These are phyloP conservation scores for Trametes cingulata DNA, from an alignment of 768 basidiomycete genomes.

Conservation along the genomic window DNA sequence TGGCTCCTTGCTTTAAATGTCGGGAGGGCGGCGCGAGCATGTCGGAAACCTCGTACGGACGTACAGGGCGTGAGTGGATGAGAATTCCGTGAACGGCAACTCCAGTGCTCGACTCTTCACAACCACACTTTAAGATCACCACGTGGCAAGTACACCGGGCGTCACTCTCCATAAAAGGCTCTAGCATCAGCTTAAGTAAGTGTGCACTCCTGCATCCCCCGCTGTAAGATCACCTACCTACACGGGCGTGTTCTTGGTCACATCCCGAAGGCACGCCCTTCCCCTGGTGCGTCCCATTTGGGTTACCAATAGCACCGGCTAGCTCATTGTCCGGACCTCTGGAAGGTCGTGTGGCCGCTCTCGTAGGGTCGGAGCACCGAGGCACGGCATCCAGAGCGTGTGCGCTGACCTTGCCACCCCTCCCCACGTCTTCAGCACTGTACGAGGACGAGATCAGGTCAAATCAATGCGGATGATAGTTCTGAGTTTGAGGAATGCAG, in stretches of 20 bases:
- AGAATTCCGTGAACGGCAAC: not conserved
- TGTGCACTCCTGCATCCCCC: not conserved
- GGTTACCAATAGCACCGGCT: constrained; percentile 6
- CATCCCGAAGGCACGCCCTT: not conserved
- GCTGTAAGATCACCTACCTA: constrained; percentile 4
- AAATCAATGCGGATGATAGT: too few relatives aligned
- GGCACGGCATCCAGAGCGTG: too few relatives aligned
- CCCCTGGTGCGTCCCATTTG: not conserved
- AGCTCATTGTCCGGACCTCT: not conserved
- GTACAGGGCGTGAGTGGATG: not conserved
- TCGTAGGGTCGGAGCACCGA: too few relatives aligned
- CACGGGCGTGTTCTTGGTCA: not conserved
- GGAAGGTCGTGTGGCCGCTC: not conserved
- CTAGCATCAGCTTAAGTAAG: constrained; percentile 2
- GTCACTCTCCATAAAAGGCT: not conserved
- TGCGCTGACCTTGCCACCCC: too few relatives aligned
- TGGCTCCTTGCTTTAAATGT: constrained; percentile 10
- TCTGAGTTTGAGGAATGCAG: too few relatives aligned
- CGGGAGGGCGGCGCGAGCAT: constrained; percentile 1
- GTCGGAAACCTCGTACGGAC: not conserved
- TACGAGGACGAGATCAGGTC: too few relatives aligned
- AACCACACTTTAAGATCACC: not conserved
- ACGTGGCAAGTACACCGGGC: not conserved
- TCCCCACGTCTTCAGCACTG: too few relatives aligned
- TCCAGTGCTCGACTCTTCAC: not conserved